These are phyloP conservation scores for Bimuria novae-zelandiae DNA, from an alignment of 2,329 filamentous ascomycete genomes.

Conservation along the genomic window DNA sequence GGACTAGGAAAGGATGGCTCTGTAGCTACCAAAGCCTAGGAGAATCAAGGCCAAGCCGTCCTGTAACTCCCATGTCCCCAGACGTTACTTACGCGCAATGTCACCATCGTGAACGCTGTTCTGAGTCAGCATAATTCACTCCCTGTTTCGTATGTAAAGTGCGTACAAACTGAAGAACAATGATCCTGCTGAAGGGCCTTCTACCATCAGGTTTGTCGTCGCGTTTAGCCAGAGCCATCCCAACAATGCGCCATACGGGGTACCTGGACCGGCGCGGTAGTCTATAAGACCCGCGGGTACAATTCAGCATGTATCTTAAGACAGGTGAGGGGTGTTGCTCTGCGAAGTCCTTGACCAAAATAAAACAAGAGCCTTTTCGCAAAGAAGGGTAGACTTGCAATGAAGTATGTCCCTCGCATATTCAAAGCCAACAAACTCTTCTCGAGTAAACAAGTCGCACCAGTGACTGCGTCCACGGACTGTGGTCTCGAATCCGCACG, in stretches of 20 bases:
- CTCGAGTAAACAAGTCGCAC: conserved; percentile 60
- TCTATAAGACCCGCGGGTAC: too few relatives aligned
- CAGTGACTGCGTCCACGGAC: conserved; percentile 59
- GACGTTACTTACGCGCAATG: too few relatives aligned
- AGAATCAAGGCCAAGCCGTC: too few relatives aligned
- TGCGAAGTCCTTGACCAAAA: too few relatives aligned
- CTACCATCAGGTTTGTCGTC: conserved; percentile 54
- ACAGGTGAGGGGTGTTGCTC: too few relatives aligned
- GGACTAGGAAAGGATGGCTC: too few relatives aligned
- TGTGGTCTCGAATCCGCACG: conserved; percentile 64
- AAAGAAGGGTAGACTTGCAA: too few relatives aligned
- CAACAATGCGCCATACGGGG: conserved; percentile 58
- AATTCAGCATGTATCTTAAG: too few relatives aligned
- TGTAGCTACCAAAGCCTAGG: too few relatives aligned
- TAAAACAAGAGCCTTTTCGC: too few relatives aligned
- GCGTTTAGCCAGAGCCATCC: conserved; percentile 64
- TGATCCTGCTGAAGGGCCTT: conserved; percentile 51
- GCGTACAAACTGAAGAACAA: conserved; percentile 62
- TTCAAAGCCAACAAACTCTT: conserved; percentile 61
- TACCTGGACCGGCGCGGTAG: conserved; percentile 63
- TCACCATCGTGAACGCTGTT: conserved; percentile 61
- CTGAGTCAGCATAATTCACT: not conserved
- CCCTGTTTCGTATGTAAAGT: not conserved
- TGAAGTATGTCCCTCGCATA: conserved; percentile 63
- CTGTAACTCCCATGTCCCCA: too few relatives aligned